Base-by-base conservation (phyloP, 2,329 filamentous ascomycete species). In the Zymoseptoria tritici region DNA sequence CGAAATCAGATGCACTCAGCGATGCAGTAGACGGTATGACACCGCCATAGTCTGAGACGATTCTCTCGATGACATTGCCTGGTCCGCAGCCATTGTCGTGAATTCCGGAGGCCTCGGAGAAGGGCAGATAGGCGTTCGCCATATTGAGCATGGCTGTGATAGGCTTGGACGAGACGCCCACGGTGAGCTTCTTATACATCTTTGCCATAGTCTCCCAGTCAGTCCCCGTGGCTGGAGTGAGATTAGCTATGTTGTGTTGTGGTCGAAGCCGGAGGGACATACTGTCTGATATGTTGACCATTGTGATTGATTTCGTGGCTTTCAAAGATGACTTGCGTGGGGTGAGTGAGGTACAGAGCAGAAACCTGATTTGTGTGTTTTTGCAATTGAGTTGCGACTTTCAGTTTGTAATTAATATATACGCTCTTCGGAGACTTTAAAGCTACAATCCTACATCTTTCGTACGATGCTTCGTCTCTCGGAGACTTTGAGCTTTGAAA, bases 31-130 rank as follows among this genome's bases (percentile, higher is more conserved):
- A 11, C 2, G 69, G 65, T 2, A 73, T 55, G 2, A 50, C 31
- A 11, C 49, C 1, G 29, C 67, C 66, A 55, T 71, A 67, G 5
- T 65, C 57, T 4, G 56, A 9, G 36, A 73, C 64, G 42, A 73
- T 31, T 16, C 60, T 62, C 1, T 61, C 46, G 22, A 69, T 68
- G 36, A 70, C 64, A 0, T 66, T 62, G 4, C 71, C 71, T 4
- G 71, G 70, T 0, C 71, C 71, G 56, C 68, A 69, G 53, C 71
- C 71, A 52, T 71, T 67, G 60, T 73, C 71, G 13, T 69, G 62
- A 46, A 73, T 69, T 0, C 62, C 64, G 0, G 66, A 68, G 2
- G 71, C 71, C 46, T 66, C 50, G 9, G 61, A 61, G 58, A 72
- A 69, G 5, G 71, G 66, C 2, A 50, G 52, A 2, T 65, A 49